phyloP scores from a whole-genome alignment of 2,329 filamentous ascomycete species.

The Xylaria sp. region DNA sequence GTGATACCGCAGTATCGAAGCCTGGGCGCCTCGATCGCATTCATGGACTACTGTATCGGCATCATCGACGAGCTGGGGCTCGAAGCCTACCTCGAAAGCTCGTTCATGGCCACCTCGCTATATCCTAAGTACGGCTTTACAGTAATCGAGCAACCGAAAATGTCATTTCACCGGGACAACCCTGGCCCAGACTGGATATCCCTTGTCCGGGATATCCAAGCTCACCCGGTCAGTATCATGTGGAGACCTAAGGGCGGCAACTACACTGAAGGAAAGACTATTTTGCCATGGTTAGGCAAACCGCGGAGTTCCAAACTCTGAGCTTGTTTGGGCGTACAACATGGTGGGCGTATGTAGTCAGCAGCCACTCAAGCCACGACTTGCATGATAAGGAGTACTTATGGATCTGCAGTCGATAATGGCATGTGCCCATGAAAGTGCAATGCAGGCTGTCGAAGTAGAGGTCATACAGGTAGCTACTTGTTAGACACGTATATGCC shows the following conservation, averaged over 20 bases:
- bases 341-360: too few species aligned
- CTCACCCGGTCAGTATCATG: slow-evolving; percentile 1
- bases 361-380: too few species aligned
- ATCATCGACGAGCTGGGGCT: too few species aligned
- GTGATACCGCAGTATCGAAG: neutral
- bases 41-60: neutral
- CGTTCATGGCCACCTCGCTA: too few species aligned
- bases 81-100: too few species aligned
- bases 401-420: too few species aligned
- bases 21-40: neutral
- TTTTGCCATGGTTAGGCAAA: neutral
- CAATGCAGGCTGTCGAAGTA: too few species aligned
- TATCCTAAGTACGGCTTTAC: neutral
- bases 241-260: neutral
- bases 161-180: neutral
- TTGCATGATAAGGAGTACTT: too few species aligned
- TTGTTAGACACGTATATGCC: too few species aligned
- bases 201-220: neutral
- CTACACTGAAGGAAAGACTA: neutral
- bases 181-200: neutral
- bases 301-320: neutral
- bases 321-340: neutral
- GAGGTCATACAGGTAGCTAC: too few species aligned
- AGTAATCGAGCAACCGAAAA: neutral
- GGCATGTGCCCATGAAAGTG: too few species aligned